These are phyloP conservation scores for Stenocarpella maydis DNA, from an alignment of 2,329 filamentous ascomycete genomes.

Conservation along the genomic window DNA sequence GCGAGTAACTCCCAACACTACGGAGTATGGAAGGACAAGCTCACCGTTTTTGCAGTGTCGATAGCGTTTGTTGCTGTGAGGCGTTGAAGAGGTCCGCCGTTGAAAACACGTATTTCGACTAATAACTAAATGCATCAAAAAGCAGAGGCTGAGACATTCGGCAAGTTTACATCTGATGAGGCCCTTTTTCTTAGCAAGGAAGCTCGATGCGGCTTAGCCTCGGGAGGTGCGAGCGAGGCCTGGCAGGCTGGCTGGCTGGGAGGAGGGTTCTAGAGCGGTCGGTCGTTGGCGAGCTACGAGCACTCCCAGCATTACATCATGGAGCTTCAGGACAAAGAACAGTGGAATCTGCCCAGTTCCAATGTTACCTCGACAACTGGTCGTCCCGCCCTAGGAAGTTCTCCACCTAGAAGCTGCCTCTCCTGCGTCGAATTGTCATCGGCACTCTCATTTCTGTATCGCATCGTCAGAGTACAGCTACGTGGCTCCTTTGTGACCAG, in stretches of 20 bases:
- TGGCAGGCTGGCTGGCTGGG: too few species aligned
- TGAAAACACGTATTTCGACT: too few species aligned
- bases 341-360: not conserved
- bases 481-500: not conserved
- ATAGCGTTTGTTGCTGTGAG: too few species aligned
- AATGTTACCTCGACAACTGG: not conserved
- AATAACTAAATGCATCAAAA: too few species aligned
- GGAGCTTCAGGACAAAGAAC: not conserved
- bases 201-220: constrained; percentile 14
- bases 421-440: not conserved
- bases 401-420: not conserved
- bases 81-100: too few species aligned
- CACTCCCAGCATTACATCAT: constrained; percentile 8
- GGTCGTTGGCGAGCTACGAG: not conserved
- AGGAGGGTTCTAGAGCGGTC: constrained; percentile 13
- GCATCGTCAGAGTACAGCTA: not conserved
- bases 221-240: not conserved
- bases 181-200: too few species aligned
- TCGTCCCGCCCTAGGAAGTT: not conserved
- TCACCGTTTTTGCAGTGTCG: too few species aligned
- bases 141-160: too few species aligned
- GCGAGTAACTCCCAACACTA: too few species aligned
- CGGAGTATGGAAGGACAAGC: too few species aligned
- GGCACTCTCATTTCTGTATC: not conserved
- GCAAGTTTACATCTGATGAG: too few species aligned